phyloP scores from a whole-genome alignment of 108 stramenopile genomes.

The Pseudonitzschia delicatissima region DNA sequence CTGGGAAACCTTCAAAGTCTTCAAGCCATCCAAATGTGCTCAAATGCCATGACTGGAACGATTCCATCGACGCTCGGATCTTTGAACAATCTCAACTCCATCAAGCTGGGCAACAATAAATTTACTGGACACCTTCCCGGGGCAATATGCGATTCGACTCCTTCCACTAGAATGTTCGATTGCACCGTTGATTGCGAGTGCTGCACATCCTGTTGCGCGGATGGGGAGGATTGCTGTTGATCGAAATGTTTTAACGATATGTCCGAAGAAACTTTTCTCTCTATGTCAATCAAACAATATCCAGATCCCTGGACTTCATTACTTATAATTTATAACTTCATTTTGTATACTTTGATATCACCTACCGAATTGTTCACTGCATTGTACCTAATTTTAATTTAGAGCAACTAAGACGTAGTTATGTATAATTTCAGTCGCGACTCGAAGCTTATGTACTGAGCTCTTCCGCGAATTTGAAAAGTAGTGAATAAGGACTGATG shows the following conservation, averaged over 20 bases:
- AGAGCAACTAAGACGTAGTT: too few relatives aligned
- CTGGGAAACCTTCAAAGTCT: not conserved
- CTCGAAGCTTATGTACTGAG: too few relatives aligned
- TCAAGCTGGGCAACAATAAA: not conserved
- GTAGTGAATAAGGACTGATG: too few relatives aligned
- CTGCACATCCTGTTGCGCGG: not conserved
- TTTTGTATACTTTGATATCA: too few relatives aligned
- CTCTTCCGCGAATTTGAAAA: too few relatives aligned
- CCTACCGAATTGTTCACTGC: too few relatives aligned
- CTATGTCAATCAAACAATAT: not conserved
- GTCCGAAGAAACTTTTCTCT: too few relatives aligned
- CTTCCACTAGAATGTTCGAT: not conserved
- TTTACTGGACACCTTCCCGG: not conserved
- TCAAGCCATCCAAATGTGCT: not conserved
- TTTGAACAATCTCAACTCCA: not conserved
- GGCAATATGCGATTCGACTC: not conserved
- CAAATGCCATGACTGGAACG: not conserved
- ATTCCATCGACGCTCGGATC: not conserved
- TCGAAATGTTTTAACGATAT: too few relatives aligned
- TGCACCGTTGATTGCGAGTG: constrained; percentile 4
- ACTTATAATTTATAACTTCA: too few relatives aligned
- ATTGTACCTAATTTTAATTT: too few relatives aligned
- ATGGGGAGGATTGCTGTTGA: not conserved
- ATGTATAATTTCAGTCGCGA: too few relatives aligned
- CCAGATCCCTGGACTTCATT: too few relatives aligned